These are phyloP conservation scores for Fusarium sp. DNA, from an alignment of 2,329 filamentous ascomycete species.

Conservation along the genomic window DNA sequence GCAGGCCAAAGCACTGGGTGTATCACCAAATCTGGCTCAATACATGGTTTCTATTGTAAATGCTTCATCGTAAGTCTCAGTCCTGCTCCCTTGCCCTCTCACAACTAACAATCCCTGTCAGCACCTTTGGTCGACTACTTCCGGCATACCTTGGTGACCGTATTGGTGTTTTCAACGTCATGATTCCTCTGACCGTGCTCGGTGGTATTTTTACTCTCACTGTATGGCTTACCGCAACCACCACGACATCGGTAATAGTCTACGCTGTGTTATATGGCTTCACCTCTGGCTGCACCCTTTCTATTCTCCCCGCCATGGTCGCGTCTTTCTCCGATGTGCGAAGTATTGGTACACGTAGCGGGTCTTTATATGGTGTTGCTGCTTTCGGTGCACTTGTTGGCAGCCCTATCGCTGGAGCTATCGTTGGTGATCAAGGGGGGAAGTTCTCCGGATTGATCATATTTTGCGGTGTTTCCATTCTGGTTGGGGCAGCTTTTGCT, in stretches of 20 bases:
- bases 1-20: constrained; percentile 50
- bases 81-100: rapidly evolving
- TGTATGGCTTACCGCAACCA: constrained; percentile 56
- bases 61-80: constrained; percentile 45
- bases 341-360: constrained; percentile 68
- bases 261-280: constrained; percentile 55
- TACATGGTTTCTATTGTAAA: constrained; percentile 57
- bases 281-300: constrained; percentile 53
- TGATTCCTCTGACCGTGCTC: constrained; percentile 60
- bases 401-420: constrained; percentile 44
- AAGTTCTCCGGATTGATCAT: constrained; percentile 5
- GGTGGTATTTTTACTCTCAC: constrained; percentile 34
- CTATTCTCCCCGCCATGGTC: constrained; percentile 51
- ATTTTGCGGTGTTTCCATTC: constrained; percentile 10
- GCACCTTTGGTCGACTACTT: constrained; percentile 54
- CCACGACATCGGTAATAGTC: constrained; percentile 46
- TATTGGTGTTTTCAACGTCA: constrained; percentile 57
- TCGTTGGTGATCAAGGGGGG: constrained; percentile 6
- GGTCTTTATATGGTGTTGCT: constrained; percentile 46
- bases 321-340: constrained; percentile 67
- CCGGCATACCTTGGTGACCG: constrained; percentile 54
- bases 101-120: not conserved
- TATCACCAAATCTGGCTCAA: constrained; percentile 49
- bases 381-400: constrained; percentile 40
- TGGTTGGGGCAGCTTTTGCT: not conserved